Evolutionary conservation across 768 basidiomycete species (phyloP).

Genomic region (Rhodotorula taiwanensis): DNA sequence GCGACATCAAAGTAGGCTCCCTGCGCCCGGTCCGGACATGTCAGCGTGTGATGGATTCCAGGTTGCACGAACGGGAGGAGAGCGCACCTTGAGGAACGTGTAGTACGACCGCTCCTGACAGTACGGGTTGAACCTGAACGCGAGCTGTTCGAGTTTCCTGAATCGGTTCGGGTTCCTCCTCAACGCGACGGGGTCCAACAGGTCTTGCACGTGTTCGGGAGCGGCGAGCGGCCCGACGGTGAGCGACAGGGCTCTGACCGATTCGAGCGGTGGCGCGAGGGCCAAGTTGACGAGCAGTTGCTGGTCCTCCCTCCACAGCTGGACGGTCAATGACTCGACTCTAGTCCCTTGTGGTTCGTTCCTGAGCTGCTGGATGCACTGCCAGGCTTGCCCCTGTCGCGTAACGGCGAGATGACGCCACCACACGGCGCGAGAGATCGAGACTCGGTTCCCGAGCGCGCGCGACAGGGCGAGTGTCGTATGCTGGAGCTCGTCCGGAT

Average conservation of each 20-base stretch:
- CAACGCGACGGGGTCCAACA: constrained; percentile 48
- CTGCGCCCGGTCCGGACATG: constrained; percentile 42
- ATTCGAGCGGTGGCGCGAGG: constrained; percentile 52
- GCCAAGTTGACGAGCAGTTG: constrained; percentile 49
- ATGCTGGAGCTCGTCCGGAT: constrained; percentile 50
- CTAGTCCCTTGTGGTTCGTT: constrained; percentile 40
- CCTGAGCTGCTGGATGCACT: constrained; percentile 54
- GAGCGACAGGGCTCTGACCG: constrained; percentile 53
- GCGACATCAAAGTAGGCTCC: constrained; percentile 77
- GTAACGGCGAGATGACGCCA: constrained; percentile 57
- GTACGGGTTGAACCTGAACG: constrained; percentile 77
- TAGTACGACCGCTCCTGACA: constrained; percentile 64
- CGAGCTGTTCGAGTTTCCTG: constrained; percentile 51
- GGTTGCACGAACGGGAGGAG: neutral
- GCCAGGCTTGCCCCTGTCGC: constrained; percentile 53
- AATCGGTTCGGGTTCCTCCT: neutral
- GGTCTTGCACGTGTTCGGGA: constrained; percentile 72
- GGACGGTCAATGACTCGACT: constrained; percentile 10
- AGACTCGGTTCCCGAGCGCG: constrained; percentile 54
- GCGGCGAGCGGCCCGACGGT: constrained; percentile 72
- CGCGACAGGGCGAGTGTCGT: constrained; percentile 57
- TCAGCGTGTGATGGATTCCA: neutral
- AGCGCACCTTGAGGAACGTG: constrained; percentile 65
- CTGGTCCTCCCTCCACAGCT: constrained; percentile 36
- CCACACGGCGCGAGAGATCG: constrained; percentile 56